These are phyloP conservation scores for Dunaliella primolecta DNA, from an alignment of 139 green algal genomes.

Conservation along the genomic window DNA sequence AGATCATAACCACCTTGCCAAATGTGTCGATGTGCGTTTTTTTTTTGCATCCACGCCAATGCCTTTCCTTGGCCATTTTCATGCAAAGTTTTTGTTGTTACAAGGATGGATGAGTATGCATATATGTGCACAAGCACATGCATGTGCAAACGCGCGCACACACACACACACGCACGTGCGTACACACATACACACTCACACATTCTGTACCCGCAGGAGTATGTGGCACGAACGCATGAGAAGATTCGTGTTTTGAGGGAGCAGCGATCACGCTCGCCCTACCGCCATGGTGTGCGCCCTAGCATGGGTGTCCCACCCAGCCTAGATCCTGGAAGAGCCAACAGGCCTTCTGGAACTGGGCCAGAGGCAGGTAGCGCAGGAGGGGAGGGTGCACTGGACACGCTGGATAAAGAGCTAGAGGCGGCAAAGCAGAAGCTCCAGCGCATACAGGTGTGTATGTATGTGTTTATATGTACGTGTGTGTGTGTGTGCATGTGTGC, in stretches of 20 bases:
- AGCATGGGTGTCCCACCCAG: not conserved
- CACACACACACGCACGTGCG: not conserved
- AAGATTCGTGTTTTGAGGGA: slow-evolving; percentile 5
- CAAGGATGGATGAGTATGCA: not conserved
- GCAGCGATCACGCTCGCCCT: not conserved
- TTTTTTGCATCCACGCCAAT: not conserved
- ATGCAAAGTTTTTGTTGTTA: not conserved
- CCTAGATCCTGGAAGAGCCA: not conserved
- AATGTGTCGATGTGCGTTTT: not conserved
- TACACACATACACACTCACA: not conserved
- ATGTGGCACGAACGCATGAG: slow-evolving; percentile 22
- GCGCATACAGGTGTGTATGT: slow-evolving; percentile 27
- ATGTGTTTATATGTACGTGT: slow-evolving; percentile 2
- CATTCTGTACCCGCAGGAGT: too few species aligned
- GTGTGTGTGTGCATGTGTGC: not conserved
- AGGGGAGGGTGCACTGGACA: not conserved
- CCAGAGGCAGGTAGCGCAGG: not conserved
- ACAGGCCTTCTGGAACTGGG: not conserved
- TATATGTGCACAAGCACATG: not conserved
- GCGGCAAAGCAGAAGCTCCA: slow-evolving; percentile 29
- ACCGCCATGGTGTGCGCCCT: not conserved
- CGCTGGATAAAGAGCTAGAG: slow-evolving; percentile 34
- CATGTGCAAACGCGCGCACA: not conserved
- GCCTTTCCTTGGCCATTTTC: not conserved
- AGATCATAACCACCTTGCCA: not conserved